Conservation (phyloP, 2,329 filamentous ascomycete genomes). For the Leptosphaerulina australis region DNA sequence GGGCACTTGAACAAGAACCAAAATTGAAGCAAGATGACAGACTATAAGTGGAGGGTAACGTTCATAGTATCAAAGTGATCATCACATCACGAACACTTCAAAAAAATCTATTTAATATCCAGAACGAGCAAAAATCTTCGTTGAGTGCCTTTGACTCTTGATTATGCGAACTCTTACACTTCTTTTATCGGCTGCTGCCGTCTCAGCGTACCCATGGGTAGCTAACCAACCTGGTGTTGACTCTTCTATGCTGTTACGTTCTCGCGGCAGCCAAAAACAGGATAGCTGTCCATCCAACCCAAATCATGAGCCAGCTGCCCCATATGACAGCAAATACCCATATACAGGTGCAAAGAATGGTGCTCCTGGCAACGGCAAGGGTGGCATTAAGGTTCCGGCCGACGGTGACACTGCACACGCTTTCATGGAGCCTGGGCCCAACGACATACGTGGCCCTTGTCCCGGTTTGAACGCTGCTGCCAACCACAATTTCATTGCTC, state of each 20-base stretch:
- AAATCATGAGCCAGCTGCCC: slow-evolving; percentile 30
- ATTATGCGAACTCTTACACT: slow-evolving; percentile 25
- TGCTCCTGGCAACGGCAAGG: slow-evolving; percentile 48
- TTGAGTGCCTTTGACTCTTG: slow-evolving; percentile 7
- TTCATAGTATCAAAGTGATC: neutral
- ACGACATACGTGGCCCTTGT: slow-evolving; percentile 44
- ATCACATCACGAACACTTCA: neutral
- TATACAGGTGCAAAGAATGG: slow-evolving; percentile 55
- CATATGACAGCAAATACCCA: slow-evolving; percentile 33
- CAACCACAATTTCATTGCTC: slow-evolving; percentile 51
- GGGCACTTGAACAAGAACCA: slow-evolving; percentile 7
- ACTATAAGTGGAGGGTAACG: slow-evolving; percentile 11
- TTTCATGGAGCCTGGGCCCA: slow-evolving; percentile 25
- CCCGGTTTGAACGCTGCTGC: slow-evolving; percentile 53
- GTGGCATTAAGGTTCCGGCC: slow-evolving; percentile 54
- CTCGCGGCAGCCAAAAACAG: slow-evolving; percentile 24
- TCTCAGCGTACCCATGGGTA: slow-evolving; percentile 31
- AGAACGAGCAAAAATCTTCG: neutral
- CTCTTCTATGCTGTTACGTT: slow-evolving; percentile 19
- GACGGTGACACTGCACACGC: slow-evolving; percentile 46
- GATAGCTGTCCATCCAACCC: slow-evolving; percentile 32
- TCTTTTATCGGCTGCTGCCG: slow-evolving; percentile 23
- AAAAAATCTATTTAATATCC: neutral
- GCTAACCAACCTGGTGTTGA: slow-evolving; percentile 28
- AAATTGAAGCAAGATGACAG: slow-evolving; percentile 4